Base-by-base conservation (phyloP, 306 rosid genomes). In the Castanopsis chinensis region DNA sequence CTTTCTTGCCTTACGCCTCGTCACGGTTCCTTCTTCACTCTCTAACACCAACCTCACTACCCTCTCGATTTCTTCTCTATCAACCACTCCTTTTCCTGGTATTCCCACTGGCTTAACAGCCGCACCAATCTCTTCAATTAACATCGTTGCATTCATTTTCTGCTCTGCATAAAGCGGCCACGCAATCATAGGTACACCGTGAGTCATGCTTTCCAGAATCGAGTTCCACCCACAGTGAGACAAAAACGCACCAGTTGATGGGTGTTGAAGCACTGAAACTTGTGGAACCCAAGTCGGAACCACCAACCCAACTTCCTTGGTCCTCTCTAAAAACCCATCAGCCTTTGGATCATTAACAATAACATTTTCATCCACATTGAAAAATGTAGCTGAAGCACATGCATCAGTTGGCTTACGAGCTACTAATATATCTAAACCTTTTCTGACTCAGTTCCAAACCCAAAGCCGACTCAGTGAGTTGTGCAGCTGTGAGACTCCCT, bases 171-270 rank as follows among this genome's bases (percentile, higher is more conserved):
- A 89, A 14, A 87, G 78, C 17, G 92, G 85, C 92, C 92, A 85
- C 17, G 82, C 74, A 1, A 87, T 81, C 78, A 89, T 20, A 13
- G 90, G 90, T 45, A 89, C 86, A 1, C 92, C 92, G 14, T 67
- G 14, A 0, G 17, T 43, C 18, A 85, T 10, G 49, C 92, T 85
- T 74, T 89, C 90, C 77, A 87, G 37, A 12, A 67, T 12, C 3
- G 90, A 85, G 77, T 87, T 89, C 92, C 92, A 87, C 14, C 90
- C 89, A 25, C 90, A 89, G 60, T 89, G 90, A 2, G 90, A 83
- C 78, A 83, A 0, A 58, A 89, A 87, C 49, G 78, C 86, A 2
- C 86, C 89, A 3, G 85, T 81, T 1, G 87, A 79, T 21, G n/a
- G 5, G 72, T 89, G 90, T 0, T 18, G 0, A 1, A 87, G 76